These are phyloP conservation scores for Mucor mucedo DNA, from an alignment of 371 early-diverging fungal genomes.

Conservation along the genomic window DNA sequence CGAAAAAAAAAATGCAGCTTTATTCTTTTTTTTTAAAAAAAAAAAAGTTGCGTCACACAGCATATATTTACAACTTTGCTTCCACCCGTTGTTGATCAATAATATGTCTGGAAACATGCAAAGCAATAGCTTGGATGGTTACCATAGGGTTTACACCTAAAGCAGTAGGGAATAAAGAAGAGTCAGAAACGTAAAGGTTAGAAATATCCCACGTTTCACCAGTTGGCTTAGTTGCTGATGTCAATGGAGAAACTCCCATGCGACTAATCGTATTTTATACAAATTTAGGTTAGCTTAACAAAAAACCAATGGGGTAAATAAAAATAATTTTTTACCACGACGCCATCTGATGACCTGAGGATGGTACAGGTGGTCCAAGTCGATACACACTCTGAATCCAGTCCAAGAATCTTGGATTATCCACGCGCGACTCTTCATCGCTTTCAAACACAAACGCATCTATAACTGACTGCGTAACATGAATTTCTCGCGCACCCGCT, in stretches of 20 bases:
- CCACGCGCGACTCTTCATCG: conserved; percentile 34
- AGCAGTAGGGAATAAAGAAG: conserved; percentile 67
- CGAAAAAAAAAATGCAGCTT: too few relatives aligned
- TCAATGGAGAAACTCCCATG: conserved; percentile 58
- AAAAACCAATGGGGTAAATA: neutral
- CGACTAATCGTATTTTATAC: conserved; percentile 75
- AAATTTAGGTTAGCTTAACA: neutral
- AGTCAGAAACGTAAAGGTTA: conserved; percentile 71
- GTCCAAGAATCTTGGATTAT: conserved; percentile 40
- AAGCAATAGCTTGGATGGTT: conserved; percentile 43
- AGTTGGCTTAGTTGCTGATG: conserved; percentile 62
- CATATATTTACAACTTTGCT: neutral
- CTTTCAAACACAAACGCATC: conserved; percentile 33
- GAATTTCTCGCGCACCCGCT: conserved; percentile 54
- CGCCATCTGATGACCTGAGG: conserved; percentile 74
- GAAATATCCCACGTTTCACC: conserved; percentile 72
- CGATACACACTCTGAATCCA: conserved; percentile 36
- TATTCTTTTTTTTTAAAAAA: neutral
- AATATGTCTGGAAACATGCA: conserved; percentile 35
- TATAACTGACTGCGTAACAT: conserved; percentile 9
- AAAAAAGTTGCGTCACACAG: too few relatives aligned
- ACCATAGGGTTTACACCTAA: conserved; percentile 77
- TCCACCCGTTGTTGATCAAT: neutral
- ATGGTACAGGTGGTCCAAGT: conserved; percentile 22
- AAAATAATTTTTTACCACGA: conserved; percentile 50